These are phyloP conservation scores for Streptanthus diversifolius DNA, from an alignment of 345 rosid genomes.

Conservation along the genomic window DNA sequence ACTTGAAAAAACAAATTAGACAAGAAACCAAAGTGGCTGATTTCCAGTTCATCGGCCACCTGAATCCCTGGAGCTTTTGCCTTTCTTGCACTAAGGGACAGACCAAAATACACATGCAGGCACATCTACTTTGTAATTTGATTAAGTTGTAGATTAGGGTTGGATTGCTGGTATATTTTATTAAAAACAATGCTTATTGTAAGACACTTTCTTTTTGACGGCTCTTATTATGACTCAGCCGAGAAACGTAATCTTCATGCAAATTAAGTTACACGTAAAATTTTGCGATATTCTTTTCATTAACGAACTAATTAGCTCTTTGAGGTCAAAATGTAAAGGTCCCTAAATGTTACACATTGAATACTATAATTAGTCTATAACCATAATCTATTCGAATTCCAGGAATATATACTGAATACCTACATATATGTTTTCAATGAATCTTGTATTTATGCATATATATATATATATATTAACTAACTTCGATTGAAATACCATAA, in stretches of 20 bases:
- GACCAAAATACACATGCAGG: constrained; percentile 29
- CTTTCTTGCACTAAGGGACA: constrained; percentile 18
- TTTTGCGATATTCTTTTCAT: not conserved
- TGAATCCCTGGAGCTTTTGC: constrained; percentile 34
- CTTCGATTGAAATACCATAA: not conserved
- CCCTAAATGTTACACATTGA: not conserved
- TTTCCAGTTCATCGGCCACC: constrained; percentile 32
- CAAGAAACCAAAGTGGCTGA: constrained; percentile 31
- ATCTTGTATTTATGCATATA: constrained; percentile 1
- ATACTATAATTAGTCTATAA: not conserved
- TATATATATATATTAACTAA: not conserved
- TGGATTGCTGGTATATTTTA: not conserved
- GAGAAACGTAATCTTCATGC: constrained; percentile 7
- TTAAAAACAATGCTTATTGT: not conserved
- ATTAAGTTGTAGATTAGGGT: constrained; percentile 1
- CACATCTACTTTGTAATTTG: not conserved
- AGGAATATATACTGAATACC: not conserved
- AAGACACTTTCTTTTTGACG: not conserved
- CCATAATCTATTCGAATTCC: not conserved
- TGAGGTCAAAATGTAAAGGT: not conserved
- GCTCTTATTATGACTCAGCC: not conserved
- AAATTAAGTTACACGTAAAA: not conserved
- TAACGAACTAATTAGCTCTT: not conserved
- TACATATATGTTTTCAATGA: not conserved
- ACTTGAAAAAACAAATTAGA: constrained; percentile 5